Conservation (phyloP, 441 rosid genomes). For the Croton laevigatus region DNA sequence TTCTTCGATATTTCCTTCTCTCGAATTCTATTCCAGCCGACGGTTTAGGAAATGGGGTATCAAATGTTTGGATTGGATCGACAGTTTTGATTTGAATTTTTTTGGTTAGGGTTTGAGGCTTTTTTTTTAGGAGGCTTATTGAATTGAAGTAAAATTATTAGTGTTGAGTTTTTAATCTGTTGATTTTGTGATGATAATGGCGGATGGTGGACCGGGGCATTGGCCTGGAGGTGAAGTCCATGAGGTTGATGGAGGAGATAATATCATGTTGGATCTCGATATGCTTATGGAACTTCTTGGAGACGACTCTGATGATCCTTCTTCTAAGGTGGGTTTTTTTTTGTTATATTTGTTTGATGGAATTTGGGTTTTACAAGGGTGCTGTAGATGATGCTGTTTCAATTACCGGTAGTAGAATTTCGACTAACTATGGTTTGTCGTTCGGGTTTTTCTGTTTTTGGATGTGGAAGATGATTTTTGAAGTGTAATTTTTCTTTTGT, state of each 20-base stretch:
- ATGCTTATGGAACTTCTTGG: conserved; percentile 40
- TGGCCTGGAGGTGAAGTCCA: conserved; percentile 15
- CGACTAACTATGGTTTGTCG: not conserved
- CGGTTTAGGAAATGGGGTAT: conserved; percentile 1
- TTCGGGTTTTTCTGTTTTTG: not conserved
- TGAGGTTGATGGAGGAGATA: conserved; percentile 36
- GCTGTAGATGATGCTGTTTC: not conserved
- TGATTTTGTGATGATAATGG: conserved; percentile 36
- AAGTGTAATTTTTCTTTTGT: too few relatives aligned
- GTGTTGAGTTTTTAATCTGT: conserved; percentile 12
- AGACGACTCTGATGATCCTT: conserved; percentile 40
- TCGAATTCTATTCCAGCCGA: not conserved
- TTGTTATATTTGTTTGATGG: not conserved
- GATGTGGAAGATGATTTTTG: not conserved
- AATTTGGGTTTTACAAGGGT: not conserved
- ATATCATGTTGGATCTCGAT: conserved; percentile 46
- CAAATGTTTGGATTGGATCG: not conserved
- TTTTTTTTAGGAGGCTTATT: not conserved
- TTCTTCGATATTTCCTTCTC: conserved; percentile 32
- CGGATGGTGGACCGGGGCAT: conserved; percentile 33
- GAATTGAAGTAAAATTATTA: not conserved
- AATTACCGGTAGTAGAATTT: not conserved
- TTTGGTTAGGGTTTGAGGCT: conserved; percentile 23
- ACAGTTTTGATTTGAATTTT: conserved; percentile 14
- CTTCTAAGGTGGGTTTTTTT: conserved; percentile 41